Evolutionary conservation across 108 stramenopile species (phyloP).

Genomic region (Parietichytrium sp.): DNA sequence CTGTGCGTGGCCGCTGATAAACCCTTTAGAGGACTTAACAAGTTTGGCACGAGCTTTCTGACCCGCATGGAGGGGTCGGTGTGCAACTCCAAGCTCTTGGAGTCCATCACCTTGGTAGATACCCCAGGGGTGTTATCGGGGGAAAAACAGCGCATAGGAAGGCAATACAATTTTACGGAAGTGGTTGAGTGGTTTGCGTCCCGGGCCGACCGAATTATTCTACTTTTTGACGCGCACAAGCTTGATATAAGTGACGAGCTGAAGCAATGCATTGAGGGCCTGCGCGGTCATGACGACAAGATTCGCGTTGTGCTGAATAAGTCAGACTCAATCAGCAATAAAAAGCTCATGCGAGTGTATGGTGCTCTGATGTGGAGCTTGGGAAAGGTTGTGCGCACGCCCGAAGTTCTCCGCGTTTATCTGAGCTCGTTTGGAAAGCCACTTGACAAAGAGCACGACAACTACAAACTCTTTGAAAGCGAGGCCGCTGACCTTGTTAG

Average conservation of each 20-base stretch:
- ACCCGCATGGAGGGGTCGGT: conserved; percentile 89
- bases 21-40: conserved; percentile 88
- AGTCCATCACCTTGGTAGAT: conserved; percentile 88
- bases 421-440: conserved; percentile 86
- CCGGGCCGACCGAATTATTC: conserved; percentile 86
- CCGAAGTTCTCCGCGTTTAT: conserved; percentile 97
- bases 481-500: conserved; percentile 89
- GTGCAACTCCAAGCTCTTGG: conserved; percentile 75
- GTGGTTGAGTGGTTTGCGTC: conserved; percentile 59
- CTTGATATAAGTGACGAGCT: conserved; percentile 95
- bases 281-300: conserved; percentile 85
- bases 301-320: conserved; percentile 92
- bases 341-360: conserved; percentile 98
- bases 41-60: conserved; percentile 91
- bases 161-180: conserved; percentile 45
- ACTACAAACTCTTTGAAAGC: conserved; percentile 71
- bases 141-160: conserved; percentile 65
- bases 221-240: conserved; percentile 96
- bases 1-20: conserved; percentile 87
- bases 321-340: conserved; percentile 81
- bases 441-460: conserved; percentile 74
- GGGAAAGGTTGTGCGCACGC: conserved; percentile 93
- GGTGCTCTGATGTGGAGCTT: conserved; percentile 94
- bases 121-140: conserved; percentile 72
- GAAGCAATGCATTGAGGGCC: conserved; percentile 75